phyloP scores from a whole-genome alignment of 2,329 filamentous ascomycete genomes.

The Stachybotrys chlorohalonatus region DNA sequence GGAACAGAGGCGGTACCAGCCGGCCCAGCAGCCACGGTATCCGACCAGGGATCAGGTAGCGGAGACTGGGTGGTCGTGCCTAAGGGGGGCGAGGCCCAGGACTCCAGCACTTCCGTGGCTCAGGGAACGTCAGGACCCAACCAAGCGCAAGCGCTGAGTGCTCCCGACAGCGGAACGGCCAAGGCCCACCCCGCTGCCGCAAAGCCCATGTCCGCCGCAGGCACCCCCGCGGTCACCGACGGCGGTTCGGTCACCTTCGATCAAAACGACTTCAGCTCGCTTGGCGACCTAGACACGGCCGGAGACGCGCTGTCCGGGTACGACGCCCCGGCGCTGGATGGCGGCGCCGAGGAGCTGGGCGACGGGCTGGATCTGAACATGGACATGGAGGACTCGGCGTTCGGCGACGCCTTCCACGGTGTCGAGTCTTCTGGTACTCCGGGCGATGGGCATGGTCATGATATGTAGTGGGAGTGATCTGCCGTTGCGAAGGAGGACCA shows the following conservation, averaged over 20 bases:
- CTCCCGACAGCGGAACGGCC: constrained; percentile 9
- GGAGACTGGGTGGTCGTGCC: constrained; percentile 72
- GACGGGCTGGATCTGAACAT: constrained; percentile 52
- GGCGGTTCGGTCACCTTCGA: constrained; percentile 37
- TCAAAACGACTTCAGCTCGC: constrained; percentile 52
- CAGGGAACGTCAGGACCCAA: constrained; percentile 3
- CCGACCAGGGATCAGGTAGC: constrained; percentile 40
- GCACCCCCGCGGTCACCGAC: constrained; percentile 34
- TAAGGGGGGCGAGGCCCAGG: constrained; percentile 44
- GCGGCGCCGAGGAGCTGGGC: constrained; percentile 34
- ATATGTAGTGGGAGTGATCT: constrained; percentile 16
- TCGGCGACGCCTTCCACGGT: constrained; percentile 74
- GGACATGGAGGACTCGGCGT: constrained; percentile 71
- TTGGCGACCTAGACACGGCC: constrained; percentile 60
- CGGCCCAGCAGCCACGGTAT: constrained; percentile 30
- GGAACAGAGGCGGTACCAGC: constrained; percentile 33
- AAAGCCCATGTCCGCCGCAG: constrained; percentile 31
- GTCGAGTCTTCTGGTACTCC: constrained; percentile 34
- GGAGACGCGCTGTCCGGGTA: constrained; percentile 63
- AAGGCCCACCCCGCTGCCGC: constrained; percentile 14
- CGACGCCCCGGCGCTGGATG: constrained; percentile 45
- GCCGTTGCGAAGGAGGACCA: too few relatives aligned
- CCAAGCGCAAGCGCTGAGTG: not conserved
- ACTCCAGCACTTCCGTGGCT: constrained; percentile 15
- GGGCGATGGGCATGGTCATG: constrained; percentile 20